Conservation (phyloP, 2,329 filamentous ascomycete species). For the Talaromyces islandicus region DNA sequence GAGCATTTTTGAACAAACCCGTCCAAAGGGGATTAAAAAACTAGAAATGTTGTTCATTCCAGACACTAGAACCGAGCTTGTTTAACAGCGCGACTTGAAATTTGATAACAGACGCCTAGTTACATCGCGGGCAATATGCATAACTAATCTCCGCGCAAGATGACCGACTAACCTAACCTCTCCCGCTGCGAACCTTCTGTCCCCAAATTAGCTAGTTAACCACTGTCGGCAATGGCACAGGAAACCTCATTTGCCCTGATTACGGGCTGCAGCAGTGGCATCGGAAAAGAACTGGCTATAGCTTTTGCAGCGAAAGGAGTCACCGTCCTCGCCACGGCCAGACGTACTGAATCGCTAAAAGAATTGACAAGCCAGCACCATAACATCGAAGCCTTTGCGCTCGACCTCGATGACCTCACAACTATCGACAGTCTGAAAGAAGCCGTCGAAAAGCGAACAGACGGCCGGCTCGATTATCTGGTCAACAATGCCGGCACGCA, state of each 20-base stretch:
- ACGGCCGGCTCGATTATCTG: not conserved
- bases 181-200: not conserved
- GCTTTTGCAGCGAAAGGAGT: constrained; percentile 2
- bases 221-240: not conserved
- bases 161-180: not conserved
- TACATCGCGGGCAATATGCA: not conserved
- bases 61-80: not conserved
- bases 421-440: not conserved
- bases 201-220: not conserved
- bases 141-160: not conserved
- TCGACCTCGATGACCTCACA: not conserved
- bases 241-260: constrained; percentile 3
- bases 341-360: not conserved
- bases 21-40: too few species aligned
- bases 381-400: not conserved
- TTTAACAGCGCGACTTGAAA: too few species aligned
- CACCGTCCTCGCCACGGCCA: constrained; percentile 5
- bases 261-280: constrained; percentile 6
- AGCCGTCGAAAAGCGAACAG: not conserved
- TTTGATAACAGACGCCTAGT: too few species aligned
- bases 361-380: not conserved
- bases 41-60: too few species aligned
- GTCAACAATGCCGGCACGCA: constrained; percentile 2
- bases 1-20: too few species aligned
- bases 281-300: constrained; percentile 1